Evolutionary conservation across 176 grass and related monocot species (phyloP), one percentile per base, ranked within the genome.

Genomic region (Ampelocalamus luodianensis): DNA sequence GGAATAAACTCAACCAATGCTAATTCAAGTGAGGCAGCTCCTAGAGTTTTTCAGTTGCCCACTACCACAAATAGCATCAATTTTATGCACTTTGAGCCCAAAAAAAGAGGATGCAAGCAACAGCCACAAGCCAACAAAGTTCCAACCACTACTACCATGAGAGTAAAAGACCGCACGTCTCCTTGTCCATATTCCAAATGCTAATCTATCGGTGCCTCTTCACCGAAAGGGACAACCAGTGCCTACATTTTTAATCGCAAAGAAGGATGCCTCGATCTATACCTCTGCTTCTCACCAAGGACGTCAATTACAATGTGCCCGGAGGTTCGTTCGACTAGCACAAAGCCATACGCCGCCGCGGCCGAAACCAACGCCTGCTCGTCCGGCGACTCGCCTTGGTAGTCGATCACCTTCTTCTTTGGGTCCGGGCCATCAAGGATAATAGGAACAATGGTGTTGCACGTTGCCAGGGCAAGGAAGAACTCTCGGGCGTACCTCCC

Each of bases 361-460:
- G 95, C 95, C 59, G 87, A 84, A 43, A 97, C 95, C 75, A 97
- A 72, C n/a, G 95, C 92, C 77, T 95, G 92, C 84, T 97, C 95
- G 71, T 97, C 95, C 11, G 95, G 95, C 6, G 95, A 97, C 74
- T 97, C 95, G 24, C 95, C 95, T 77, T 97, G 95, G 90, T 97
- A 97, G 74, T 91, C 71, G 50, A 97, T 87, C 60, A 88, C 83
- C 73, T 85, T 95, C 83, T 38, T 79, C 39, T 69, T 93, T 45
- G 43, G 88, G 64, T 88, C 89, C 10, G 73, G 46, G 39, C 88
- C 88, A 39, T 90, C 87, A 2, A 74, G 1, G 40, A 88, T 60
- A 49, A 91, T 68, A 13, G 95, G 95, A 74, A 97, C 95, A 77
- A 97, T 95, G 68, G 95, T 97, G 68, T 97, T 97, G 85, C 92